Percentiles rank a stretch among this genome's conserved stretches.
Conservation (phyloP, 768 basidiomycete species). For the Termitomyces sp. region DNA sequence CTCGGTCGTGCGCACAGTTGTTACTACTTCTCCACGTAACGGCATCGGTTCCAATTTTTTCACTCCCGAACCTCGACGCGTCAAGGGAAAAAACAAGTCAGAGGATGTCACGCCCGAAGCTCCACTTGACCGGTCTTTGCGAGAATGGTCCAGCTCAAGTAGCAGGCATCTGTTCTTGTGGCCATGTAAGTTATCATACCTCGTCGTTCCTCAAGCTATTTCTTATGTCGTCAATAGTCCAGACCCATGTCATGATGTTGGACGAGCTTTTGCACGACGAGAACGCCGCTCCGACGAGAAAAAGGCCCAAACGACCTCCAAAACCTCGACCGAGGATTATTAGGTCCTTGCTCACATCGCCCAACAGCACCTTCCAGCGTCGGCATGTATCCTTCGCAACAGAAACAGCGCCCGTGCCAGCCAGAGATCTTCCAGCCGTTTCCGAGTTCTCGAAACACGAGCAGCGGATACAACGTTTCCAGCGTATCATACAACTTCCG, state of each 20-base stretch:
- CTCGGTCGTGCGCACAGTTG: conserved; percentile 17
- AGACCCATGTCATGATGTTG: conserved; percentile 36
- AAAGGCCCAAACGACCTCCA: conserved; percentile 7
- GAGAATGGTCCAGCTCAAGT: conserved; percentile 45
- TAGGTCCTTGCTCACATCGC: neutral
- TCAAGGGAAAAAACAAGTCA: conserved; percentile 55
- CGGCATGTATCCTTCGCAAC: conserved; percentile 18
- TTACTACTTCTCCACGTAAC: conserved; percentile 25
- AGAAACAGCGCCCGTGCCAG: neutral
- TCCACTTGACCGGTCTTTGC: conserved; percentile 32
- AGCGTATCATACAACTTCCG: conserved; percentile 2
- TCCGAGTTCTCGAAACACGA: neutral
- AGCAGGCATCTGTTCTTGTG: conserved; percentile 48
- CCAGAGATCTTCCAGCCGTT: neutral
- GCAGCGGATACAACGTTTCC: conserved; percentile 7
- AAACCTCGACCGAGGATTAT: conserved; percentile 1
- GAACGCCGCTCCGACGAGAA: conserved; percentile 1
- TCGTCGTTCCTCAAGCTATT: neutral
- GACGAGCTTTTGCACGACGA: conserved; percentile 27
- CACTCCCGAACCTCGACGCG: conserved; percentile 48
- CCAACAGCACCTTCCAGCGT: conserved; percentile 19
- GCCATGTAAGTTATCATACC: conserved; percentile 28
- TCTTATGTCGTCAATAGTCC: conserved; percentile 19
- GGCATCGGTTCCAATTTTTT: conserved; percentile 50
- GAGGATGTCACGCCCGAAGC: conserved; percentile 22